Evolutionary conservation across 1,139 yeast genomes (phyloP).

Genomic region (Kodamaea ohmeri): DNA sequence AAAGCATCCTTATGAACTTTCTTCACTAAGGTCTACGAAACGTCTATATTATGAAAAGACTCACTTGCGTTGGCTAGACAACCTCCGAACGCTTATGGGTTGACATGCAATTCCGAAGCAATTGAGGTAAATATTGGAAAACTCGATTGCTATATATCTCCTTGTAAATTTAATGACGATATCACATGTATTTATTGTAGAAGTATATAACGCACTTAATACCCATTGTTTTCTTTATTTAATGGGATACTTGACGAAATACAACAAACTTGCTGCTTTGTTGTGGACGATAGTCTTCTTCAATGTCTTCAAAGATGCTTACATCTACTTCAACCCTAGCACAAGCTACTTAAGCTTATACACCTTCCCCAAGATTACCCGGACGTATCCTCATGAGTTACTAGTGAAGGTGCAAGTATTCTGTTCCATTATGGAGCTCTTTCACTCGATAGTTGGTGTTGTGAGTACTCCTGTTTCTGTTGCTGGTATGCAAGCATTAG

Average conservation of each 20-base stretch:
- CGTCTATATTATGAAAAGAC: no score
- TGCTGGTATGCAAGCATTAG: constrained; percentile 80
- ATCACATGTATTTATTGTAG: constrained; percentile 1
- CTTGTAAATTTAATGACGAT: constrained; percentile 1
- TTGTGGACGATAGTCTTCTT: constrained; percentile 60
- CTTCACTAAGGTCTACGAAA: no score
- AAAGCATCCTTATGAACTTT: no score
- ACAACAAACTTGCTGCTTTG: constrained; percentile 65
- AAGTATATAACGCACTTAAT: background rate
- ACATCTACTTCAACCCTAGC: constrained; percentile 4
- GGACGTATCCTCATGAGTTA: constrained; percentile 29
- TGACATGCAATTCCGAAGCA: no score
- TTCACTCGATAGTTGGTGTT: constrained; percentile 58
- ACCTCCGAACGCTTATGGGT: no score
- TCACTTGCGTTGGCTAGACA: no score
- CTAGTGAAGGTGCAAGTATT: constrained; percentile 28
- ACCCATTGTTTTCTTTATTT: no score
- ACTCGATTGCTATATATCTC: background rate
- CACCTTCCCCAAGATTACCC: constrained; percentile 12
- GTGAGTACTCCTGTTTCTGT: constrained; percentile 86
- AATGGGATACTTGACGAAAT: constrained; percentile 20
- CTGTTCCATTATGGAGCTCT: constrained; percentile 31
- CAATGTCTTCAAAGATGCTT: constrained; percentile 18
- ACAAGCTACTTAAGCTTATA: constrained; percentile 12
- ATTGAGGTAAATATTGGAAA: no score